Conservation (phyloP, 441 rosid species). For the Metrosideros polymorpha region DNA sequence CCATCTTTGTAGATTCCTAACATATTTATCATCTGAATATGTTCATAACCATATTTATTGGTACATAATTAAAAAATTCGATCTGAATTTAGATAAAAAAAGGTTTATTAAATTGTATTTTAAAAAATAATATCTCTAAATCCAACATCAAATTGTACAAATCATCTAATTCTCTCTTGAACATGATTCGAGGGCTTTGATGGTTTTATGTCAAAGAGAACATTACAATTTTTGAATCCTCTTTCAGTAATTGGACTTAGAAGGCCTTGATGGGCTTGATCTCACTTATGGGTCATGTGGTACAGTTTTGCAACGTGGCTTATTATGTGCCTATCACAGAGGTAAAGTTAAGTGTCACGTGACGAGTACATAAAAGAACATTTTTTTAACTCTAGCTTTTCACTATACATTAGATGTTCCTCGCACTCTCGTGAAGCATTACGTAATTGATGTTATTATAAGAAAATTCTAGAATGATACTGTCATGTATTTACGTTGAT, state of each 20-base stretch:
- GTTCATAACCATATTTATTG: too few species aligned
- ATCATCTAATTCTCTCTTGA: not conserved
- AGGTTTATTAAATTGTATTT: not conserved
- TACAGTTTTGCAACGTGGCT: accelerated
- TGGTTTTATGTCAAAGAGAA: not conserved
- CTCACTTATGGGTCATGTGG: not conserved
- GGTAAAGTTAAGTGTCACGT: not conserved
- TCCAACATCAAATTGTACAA: not conserved
- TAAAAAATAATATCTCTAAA: too few species aligned
- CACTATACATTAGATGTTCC: not conserved
- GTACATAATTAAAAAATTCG: too few species aligned
- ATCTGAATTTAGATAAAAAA: not conserved
- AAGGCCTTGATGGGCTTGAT: not conserved
- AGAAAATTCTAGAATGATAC: not conserved
- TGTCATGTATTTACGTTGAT: not conserved
- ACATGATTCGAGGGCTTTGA: not conserved
- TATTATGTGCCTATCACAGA: accelerated
- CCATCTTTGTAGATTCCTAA: too few species aligned
- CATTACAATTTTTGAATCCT: not conserved
- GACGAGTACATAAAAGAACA: not conserved
- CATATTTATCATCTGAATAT: too few species aligned
- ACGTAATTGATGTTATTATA: not conserved
- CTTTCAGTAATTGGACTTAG: not conserved
- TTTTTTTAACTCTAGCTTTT: not conserved
- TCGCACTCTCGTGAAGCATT: not conserved